phyloP scores from a whole-genome alignment of 2,329 filamentous ascomycete species.

The Beauveria sp. region DNA sequence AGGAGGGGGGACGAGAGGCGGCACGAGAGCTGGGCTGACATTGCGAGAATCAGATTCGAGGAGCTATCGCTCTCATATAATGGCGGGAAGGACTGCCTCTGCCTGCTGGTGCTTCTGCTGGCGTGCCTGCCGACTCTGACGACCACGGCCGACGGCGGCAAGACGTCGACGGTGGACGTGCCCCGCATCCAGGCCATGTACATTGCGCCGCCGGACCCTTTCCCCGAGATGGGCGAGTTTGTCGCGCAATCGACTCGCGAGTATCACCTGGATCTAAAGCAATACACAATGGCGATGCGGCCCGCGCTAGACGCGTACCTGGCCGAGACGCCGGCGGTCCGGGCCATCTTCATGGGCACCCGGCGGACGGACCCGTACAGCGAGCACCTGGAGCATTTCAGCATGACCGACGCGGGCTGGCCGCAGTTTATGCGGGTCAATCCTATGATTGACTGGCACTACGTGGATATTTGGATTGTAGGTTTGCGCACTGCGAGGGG shows the following conservation, averaged over 20 bases:
- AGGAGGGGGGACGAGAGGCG: background rate
- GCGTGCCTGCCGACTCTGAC: constrained; percentile 41
- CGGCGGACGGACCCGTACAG: constrained; percentile 89
- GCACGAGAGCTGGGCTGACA: background rate
- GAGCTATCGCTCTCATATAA: constrained; percentile 92
- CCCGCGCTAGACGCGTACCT: constrained; percentile 74
- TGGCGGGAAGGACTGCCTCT: constrained; percentile 94
- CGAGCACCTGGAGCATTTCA: constrained; percentile 69
- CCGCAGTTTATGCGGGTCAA: constrained; percentile 88
- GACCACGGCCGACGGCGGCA: constrained; percentile 11
- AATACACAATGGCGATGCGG: constrained; percentile 74
- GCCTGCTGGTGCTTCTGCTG: constrained; percentile 81
- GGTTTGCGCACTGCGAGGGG: constrained; percentile 30
- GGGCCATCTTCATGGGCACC: constrained; percentile 56
- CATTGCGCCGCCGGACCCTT: constrained; percentile 77
- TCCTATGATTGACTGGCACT: constrained; percentile 96
- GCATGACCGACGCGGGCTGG: constrained; percentile 83
- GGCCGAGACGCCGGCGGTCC: constrained; percentile 52
- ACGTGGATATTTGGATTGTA: constrained; percentile 88
- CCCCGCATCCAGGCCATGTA: constrained; percentile 68
- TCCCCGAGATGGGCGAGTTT: constrained; percentile 79
- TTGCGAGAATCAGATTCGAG: constrained; percentile 45
- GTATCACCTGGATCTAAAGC: constrained; percentile 70
- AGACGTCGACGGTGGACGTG: constrained; percentile 11
- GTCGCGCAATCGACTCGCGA: constrained; percentile 56